Base-by-base conservation (phyloP, 2,329 filamentous ascomycete genomes). In the Neofusicoccum parvum region DNA sequence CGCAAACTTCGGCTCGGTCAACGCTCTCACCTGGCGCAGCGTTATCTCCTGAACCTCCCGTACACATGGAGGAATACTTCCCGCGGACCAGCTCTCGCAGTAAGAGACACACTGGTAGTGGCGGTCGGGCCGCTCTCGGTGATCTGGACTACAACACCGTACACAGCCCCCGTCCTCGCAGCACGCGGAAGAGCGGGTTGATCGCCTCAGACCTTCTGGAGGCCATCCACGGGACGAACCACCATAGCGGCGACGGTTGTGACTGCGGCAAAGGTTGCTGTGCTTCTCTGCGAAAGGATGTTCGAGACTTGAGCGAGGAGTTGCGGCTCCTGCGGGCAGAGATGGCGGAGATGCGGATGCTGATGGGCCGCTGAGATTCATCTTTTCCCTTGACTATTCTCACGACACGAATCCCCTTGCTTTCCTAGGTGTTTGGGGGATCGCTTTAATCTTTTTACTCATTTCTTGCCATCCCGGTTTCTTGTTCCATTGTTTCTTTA, bases 191-290 rank as follows among this genome's bases (percentile, higher is more conserved):
- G 54, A 65, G 32, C 27, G 54, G 46, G 4, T 27, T 60, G n/a
- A 46, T 46, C 32, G n/a, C 45, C 2, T 60, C 56, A 11, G 43
- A 37, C 3, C 27, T 60, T 23, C 3, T 37, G 9, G 56, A 48
- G 23, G 56, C 11, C n/a, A 20, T 60, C 6, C 56, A 60, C 17
- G 27, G 36, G 5, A 32, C n/a, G 11, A 46, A 50, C 20, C 34
- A 60, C 15, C 43, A 60, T 1, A 32, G 14, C 32, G 32, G 20
- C n/a, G 27, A 60, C 17, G n/a, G 27, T 5, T 65, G 64, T n/a
- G 64, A 65, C 15, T 65, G 64, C n/a, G 64, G 64, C 23, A 60
- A 43, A n/a, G n/a, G 32, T 2, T 65, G 64, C 43, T 65, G 64
- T n/a, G 39, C 46, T 3, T n/a, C 46, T 14, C 43, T 65, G 14